phyloP scores from a whole-genome alignment of 306 rosid genomes.

The Pyrus betulifolia region DNA sequence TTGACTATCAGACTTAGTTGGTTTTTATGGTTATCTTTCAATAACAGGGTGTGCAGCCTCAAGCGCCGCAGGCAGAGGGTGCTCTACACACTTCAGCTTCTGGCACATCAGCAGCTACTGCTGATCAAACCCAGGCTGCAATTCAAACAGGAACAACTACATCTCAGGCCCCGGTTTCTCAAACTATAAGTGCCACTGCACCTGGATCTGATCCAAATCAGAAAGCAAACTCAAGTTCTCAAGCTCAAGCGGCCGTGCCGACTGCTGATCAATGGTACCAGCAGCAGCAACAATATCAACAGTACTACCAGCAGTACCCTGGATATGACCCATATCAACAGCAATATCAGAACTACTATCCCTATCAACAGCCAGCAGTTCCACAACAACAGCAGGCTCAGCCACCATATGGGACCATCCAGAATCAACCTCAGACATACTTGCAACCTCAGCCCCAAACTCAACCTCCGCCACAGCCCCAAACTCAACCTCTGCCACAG shows the following conservation, averaged over 20 bases:
- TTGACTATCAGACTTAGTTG: slow-evolving; percentile 4
- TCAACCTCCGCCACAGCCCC: slow-evolving; percentile 33
- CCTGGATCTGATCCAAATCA: slow-evolving; percentile 57
- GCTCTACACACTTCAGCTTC: slow-evolving; percentile 43
- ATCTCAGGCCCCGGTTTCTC: slow-evolving; percentile 55
- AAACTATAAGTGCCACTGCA: slow-evolving; percentile 35
- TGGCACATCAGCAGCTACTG: slow-evolving; percentile 32
- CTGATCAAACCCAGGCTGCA: slow-evolving; percentile 46
- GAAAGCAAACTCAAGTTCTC: slow-evolving; percentile 46
- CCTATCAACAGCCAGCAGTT: slow-evolving; percentile 64
- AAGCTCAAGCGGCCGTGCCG: slow-evolving; percentile 48
- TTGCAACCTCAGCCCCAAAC: slow-evolving; percentile 28
- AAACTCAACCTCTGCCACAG: slow-evolving; percentile 27
- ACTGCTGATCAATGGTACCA: slow-evolving; percentile 89
- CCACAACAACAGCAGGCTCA: slow-evolving; percentile 55
- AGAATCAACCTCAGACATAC: slow-evolving; percentile 33
- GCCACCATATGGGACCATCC: slow-evolving; percentile 26
- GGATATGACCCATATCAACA: slow-evolving; percentile 88
- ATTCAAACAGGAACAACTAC: slow-evolving; percentile 31
- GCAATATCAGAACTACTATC: slow-evolving; percentile 81
- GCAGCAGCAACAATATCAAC: slow-evolving; percentile 81
- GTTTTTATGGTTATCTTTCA: slow-evolving; percentile 14
- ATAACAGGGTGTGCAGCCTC: slow-evolving; percentile 74
- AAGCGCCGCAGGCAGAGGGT: slow-evolving; percentile 47
- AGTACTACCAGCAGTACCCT: slow-evolving; percentile 85